Conservation (phyloP, 2,329 filamentous ascomycete species). For the Orbilia brochopaga region DNA sequence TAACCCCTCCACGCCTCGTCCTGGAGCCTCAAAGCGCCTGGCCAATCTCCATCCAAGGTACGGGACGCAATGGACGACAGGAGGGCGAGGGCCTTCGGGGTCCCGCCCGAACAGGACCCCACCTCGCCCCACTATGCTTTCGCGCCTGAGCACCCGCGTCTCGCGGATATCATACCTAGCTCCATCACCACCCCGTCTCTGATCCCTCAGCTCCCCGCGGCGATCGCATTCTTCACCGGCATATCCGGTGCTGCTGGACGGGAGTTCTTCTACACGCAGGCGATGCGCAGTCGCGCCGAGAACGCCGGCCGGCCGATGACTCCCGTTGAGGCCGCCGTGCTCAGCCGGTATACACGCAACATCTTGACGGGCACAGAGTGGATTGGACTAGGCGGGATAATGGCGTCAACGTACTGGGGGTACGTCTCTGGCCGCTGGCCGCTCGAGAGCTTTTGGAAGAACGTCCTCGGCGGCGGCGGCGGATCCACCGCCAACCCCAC, state of each 20-base stretch:
- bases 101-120: conserved; percentile 24
- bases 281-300: conserved; percentile 17
- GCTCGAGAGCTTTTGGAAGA: conserved; percentile 15
- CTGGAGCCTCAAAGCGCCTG: not conserved
- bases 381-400: conserved; percentile 20
- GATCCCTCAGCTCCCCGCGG: conserved; percentile 11
- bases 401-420: not conserved
- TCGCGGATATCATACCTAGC: conserved; percentile 11
- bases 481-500: not conserved
- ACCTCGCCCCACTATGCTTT: conserved; percentile 33
- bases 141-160: conserved; percentile 36
- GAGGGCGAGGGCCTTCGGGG: not conserved
- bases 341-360: conserved; percentile 30
- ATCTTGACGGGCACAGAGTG: conserved; percentile 32
- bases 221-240: conserved; percentile 21
- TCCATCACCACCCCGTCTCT: conserved; percentile 30
- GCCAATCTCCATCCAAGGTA: not conserved
- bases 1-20: too few relatives aligned
- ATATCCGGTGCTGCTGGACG: conserved; percentile 12
- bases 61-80: conserved; percentile 9
- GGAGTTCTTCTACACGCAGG: not conserved
- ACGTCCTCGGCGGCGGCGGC: not conserved
- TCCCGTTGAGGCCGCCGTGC: conserved; percentile 30
- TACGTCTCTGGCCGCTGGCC: conserved; percentile 18
- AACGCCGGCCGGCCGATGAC: conserved; percentile 20